Evolutionary conservation across 2,329 filamentous ascomycete genomes (phyloP).

Genomic region (Thelonectria olida): DNA sequence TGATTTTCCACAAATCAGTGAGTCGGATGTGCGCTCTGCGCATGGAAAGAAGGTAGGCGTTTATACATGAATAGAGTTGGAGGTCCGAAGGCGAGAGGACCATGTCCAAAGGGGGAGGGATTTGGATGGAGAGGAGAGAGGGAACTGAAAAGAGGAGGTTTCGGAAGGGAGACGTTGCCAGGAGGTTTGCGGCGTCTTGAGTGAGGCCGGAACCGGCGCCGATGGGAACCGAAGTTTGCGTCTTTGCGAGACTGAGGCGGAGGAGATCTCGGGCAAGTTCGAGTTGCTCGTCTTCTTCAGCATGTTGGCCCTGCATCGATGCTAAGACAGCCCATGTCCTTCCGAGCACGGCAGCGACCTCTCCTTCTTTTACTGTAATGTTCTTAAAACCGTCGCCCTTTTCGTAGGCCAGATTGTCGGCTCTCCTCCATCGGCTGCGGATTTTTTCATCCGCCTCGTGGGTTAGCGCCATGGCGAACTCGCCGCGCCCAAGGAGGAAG

Average conservation of each 20-base stretch:
- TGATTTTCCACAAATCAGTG: conserved; percentile 87
- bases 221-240: conserved; percentile 49
- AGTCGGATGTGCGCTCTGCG: conserved; percentile 86
- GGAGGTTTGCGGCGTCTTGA: conserved; percentile 42
- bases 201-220: conserved; percentile 49
- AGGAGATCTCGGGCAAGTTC: conserved; percentile 84
- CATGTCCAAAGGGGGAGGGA: conserved; percentile 84
- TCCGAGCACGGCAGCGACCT: conserved; percentile 79
- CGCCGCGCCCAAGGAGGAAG: conserved; percentile 85
- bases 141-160: conserved; percentile 85
- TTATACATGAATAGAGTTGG: conserved; percentile 82
- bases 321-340: conserved; percentile 83
- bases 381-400: conserved; percentile 58
- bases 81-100: conserved; percentile 83
- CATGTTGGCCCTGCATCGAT: conserved; percentile 73
- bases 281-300: conserved; percentile 83
- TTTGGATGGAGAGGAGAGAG: conserved; percentile 72
- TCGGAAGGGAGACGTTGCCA: conserved; percentile 71
- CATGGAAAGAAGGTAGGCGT: conserved; percentile 86
- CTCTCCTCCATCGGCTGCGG: conserved; percentile 74
- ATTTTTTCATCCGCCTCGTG: conserved; percentile 85
- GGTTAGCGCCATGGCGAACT: conserved; percentile 89
- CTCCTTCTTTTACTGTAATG: conserved; percentile 82
- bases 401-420: conserved; percentile 66
- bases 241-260: conserved; percentile 70